phyloP scores from a whole-genome alignment of 164 flowering plant species.

The Nymphaea colorata region DNA sequence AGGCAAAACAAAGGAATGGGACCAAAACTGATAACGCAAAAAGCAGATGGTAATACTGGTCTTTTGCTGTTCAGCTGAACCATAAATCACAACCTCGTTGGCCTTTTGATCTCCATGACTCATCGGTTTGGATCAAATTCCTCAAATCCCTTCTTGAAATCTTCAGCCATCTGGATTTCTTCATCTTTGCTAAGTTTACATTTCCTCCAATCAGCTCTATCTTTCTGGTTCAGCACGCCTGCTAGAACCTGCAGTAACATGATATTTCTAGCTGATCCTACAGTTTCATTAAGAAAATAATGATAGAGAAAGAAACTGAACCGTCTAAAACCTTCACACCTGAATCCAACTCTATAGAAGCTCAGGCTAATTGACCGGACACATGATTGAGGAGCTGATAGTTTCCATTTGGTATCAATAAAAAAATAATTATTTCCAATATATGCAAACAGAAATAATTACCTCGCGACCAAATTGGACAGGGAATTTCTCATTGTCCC shows the following conservation, averaged over 20 bases:
- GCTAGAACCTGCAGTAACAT: slow-evolving; percentile 63
- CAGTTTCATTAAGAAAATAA: background rate
- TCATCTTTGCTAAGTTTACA: slow-evolving; percentile 69
- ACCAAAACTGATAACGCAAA: no score
- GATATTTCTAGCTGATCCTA: background rate
- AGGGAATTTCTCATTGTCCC: slow-evolving; percentile 68
- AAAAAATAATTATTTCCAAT: background rate
- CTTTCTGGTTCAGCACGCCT: slow-evolving; percentile 59
- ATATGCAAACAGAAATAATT: slow-evolving; percentile 7
- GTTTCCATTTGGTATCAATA: background rate
- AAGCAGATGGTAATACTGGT: no score
- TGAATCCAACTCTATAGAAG: background rate
- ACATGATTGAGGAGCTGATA: background rate
- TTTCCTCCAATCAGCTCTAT: slow-evolving; percentile 88
- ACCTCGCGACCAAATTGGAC: slow-evolving; percentile 97
- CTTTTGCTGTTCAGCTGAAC: no score
- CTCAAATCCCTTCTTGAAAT: slow-evolving; percentile 53
- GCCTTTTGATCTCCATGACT: no score
- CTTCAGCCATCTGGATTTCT: slow-evolving; percentile 48
- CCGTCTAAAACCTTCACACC: background rate
- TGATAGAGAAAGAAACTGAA: background rate
- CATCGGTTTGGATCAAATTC: slow-evolving; percentile 41
- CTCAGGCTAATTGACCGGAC: background rate
- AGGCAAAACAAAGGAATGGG: no score
- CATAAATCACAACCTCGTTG: no score